Conservation (phyloP, 163 green algal genomes). For the Coccomyxa subellipsoidea region DNA sequence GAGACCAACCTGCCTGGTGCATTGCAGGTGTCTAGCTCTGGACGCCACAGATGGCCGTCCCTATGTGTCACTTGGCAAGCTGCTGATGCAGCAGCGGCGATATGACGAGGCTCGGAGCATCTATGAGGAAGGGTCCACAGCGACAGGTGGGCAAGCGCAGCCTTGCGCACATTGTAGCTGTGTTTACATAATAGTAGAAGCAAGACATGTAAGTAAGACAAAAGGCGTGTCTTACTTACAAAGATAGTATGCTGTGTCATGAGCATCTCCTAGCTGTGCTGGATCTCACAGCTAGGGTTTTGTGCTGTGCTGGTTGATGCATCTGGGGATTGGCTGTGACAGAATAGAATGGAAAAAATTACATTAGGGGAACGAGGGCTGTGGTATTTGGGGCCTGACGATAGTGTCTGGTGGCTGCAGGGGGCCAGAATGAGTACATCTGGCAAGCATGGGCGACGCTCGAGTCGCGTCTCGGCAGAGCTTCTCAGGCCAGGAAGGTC, state of each 20-base stretch:
- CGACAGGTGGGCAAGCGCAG: slow-evolving; percentile 41
- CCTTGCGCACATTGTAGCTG: too few relatives aligned
- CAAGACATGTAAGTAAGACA: too few relatives aligned
- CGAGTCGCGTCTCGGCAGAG: slow-evolving; percentile 68
- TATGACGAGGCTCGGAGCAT: slow-evolving; percentile 77
- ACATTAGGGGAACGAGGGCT: too few relatives aligned
- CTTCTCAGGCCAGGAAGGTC: slow-evolving; percentile 65
- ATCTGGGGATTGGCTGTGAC: too few relatives aligned
- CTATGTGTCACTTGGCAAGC: slow-evolving; percentile 90
- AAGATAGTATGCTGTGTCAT: too few relatives aligned
- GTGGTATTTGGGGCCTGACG: too few relatives aligned
- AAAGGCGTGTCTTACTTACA: too few relatives aligned
- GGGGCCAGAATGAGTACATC: slow-evolving; percentile 69
- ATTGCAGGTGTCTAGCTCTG: slow-evolving; percentile 48
- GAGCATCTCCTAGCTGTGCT: too few relatives aligned
- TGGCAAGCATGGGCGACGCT: slow-evolving; percentile 88
- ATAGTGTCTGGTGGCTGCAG: slow-evolving; percentile 14
- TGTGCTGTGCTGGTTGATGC: too few relatives aligned
- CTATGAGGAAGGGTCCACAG: slow-evolving; percentile 81
- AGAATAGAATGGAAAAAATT: too few relatives aligned
- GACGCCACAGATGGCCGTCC: slow-evolving; percentile 75
- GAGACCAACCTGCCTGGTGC: neutral
- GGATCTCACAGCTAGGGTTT: too few relatives aligned
- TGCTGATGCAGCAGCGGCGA: slow-evolving; percentile 67
- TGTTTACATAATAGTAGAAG: too few relatives aligned